Percentiles rank a stretch among this genome's conserved stretches.
phyloP scores from a whole-genome alignment of 2,329 filamentous ascomycete genomes.

The Colletotrichum sp. region DNA sequence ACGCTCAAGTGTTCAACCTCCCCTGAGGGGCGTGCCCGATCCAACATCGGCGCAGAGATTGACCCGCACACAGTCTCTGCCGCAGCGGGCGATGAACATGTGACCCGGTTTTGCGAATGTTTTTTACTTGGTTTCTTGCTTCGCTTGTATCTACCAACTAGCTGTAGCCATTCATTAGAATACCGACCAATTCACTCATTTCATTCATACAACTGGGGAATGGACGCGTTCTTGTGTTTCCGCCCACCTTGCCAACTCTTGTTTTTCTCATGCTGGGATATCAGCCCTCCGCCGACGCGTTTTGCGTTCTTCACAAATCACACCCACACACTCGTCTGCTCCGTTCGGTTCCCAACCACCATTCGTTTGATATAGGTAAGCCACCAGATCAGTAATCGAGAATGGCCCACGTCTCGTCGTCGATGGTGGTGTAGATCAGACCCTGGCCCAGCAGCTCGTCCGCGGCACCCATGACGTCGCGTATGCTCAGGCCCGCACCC shows the following conservation, averaged over 20 bases:
- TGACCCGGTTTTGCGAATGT: neutral
- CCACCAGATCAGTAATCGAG: conserved; percentile 63
- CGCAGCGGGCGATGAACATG: neutral
- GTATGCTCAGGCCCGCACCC: conserved; percentile 66
- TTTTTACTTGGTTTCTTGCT: neutral
- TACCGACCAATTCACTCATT: conserved; percentile 4
- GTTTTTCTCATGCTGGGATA: neutral
- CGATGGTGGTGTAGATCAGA: conserved; percentile 86
- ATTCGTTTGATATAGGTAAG: neutral
- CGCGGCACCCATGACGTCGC: conserved; percentile 76
- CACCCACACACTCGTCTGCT: neutral
- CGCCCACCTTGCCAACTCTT: neutral
- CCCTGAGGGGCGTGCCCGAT: neutral
- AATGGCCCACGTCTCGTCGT: conserved; percentile 91
- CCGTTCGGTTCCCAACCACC: neutral
- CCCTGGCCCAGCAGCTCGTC: conserved; percentile 80
- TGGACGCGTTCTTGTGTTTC: neutral
- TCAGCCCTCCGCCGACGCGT: neutral
- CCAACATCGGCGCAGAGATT: neutral
- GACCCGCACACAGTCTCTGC: neutral
- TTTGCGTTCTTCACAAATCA: neutral
- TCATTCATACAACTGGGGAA: conserved; percentile 4
- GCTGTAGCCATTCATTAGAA: conserved; percentile 22
- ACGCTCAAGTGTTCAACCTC: conserved; percentile 7
- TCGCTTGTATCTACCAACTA: conserved; percentile 15